Evolutionary conservation across 441 rosid species (phyloP), one percentile per base, ranked within the genome.

Genomic region (Cnidoscolus chayamansa): DNA sequence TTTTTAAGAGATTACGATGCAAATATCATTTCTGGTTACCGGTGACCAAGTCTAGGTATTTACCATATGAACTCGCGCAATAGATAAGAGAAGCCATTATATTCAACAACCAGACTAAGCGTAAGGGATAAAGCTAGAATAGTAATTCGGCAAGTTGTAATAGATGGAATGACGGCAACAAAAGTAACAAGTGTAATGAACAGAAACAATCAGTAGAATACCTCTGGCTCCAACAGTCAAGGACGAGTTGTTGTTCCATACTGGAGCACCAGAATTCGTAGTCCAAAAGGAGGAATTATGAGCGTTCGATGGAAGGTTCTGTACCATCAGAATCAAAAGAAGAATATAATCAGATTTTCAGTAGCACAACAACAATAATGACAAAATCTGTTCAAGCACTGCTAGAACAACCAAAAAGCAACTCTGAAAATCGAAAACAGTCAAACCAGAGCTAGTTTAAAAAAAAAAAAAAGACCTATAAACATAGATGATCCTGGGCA

Each of bases 211-310:
- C 2, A 35, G 30, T 10, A 63, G 37, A 13, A 10, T 85, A 89
- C 99, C 99, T 88, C 99, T 84, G 47, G 93, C 70, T 70, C 99
- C 99, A 73, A 95, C 90, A 40, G 99, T 93, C 82, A 91, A 70
- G 40, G 97, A 88, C 0, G 93, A 87, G 81, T 83, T 87, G 82
- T 95, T 89, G 91, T 93, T 95, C 82, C 88, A 93, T 43, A 95
- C 90, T 0, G 99, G 98, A 77, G 92, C 79, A 62, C 99, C 99
- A 3, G 92, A 89, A 77, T 95, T 95, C 10, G 96, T 87, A 15
- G 99, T 93, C 86, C 84, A 93, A 80, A 85, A 91, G 0, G 90
- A 85, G 7, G 96, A 54, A 79, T 84, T 82, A 85, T 68, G 83
- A 10, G 92, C 88, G 63, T 96, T 93, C 47, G 99, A 90, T 7